These are phyloP conservation scores for Orychophragmus violaceus DNA, from an alignment of 345 rosid genomes.

Conservation along the genomic window DNA sequence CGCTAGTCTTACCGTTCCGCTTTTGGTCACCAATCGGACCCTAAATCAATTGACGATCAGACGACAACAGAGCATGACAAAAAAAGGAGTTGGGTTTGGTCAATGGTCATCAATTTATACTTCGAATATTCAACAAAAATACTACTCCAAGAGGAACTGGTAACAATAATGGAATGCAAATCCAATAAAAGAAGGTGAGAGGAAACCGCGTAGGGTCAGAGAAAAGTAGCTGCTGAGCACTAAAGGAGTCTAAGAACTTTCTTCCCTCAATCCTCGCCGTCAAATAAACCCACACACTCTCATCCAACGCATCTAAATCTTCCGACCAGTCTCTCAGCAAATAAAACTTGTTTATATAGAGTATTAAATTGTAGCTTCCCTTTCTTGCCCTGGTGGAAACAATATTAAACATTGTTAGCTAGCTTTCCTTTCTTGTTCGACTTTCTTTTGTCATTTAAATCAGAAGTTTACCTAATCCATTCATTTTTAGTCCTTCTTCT, in stretches of 20 bases:
- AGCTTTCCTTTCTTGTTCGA: slow-evolving; percentile 19
- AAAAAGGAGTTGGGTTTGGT: not conserved
- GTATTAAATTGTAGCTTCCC: slow-evolving; percentile 2
- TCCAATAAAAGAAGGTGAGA: not conserved
- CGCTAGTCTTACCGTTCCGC: too few relatives aligned
- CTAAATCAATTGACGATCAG: too few relatives aligned
- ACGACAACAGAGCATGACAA: too few relatives aligned
- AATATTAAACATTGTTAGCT: not conserved
- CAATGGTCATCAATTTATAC: not conserved
- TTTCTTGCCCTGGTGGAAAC: not conserved
- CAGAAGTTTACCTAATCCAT: slow-evolving; percentile 7
- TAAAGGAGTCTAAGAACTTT: slow-evolving; percentile 4
- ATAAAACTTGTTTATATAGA: not conserved
- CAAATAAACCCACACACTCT: not conserved
- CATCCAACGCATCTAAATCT: slow-evolving; percentile 19
- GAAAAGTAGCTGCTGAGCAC: slow-evolving; percentile 21
- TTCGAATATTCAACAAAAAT: not conserved
- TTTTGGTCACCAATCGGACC: too few relatives aligned
- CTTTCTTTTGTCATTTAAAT: slow-evolving; percentile 2
- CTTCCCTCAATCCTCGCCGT: slow-evolving; percentile 1
- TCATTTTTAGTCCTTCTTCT: not conserved
- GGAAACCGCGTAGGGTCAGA: slow-evolving; percentile 6
- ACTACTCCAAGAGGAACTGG: not conserved
- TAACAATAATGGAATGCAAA: slow-evolving; percentile 4
- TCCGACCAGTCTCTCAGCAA: slow-evolving; percentile 11